Conservation (phyloP, 257 asterid species). For the Schizonepeta tenuifolia region DNA sequence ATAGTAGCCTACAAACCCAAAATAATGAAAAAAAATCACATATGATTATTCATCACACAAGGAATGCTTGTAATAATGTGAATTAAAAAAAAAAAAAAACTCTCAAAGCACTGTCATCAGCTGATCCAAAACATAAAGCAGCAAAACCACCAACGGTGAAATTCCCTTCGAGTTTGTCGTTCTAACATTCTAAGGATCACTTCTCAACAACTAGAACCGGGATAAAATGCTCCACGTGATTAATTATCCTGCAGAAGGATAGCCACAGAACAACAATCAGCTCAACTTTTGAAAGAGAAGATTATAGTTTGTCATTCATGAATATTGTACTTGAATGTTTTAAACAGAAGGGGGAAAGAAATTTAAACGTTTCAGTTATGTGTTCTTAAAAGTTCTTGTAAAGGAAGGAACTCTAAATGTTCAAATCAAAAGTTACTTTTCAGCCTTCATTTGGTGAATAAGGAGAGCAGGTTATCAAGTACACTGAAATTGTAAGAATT, state of each 20-base stretch:
- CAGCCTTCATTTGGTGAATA: neutral
- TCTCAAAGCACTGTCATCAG: conserved; percentile 1
- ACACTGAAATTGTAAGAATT: neutral
- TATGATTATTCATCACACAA: conserved; percentile 6
- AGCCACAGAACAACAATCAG: neutral
- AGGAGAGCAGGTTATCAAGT: no score
- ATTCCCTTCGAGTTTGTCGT: conserved; percentile 14
- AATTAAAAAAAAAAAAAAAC: neutral
- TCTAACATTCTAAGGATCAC: neutral
- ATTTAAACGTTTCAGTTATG: neutral
- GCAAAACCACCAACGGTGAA: conserved; percentile 12
- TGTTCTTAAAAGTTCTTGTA: neutral
- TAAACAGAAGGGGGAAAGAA: neutral
- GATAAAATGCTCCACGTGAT: conserved; percentile 8
- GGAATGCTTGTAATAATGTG: neutral
- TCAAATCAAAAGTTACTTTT: neutral
- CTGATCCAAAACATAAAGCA: neutral
- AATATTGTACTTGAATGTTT: neutral
- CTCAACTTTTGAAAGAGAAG: neutral
- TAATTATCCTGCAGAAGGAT: conserved; percentile 28
- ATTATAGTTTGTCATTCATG: neutral
- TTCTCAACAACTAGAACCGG: conserved; percentile 9
- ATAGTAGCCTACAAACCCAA: neutral
- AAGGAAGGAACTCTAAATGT: neutral
- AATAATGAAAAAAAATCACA: conserved; percentile 11